Conservation (phyloP, 2,329 filamentous ascomycete genomes). For the Talaromyces sp. region DNA sequence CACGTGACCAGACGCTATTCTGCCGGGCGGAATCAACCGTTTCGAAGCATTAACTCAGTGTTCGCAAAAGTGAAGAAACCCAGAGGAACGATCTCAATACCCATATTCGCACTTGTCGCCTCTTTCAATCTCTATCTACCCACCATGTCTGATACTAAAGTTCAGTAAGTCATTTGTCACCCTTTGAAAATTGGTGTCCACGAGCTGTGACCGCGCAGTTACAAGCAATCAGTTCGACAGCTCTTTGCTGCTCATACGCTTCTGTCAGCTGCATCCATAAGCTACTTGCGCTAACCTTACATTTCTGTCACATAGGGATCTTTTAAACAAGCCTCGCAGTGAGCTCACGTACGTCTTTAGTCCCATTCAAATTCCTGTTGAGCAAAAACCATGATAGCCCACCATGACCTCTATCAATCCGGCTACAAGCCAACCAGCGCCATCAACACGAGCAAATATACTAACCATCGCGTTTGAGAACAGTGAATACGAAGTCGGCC, state of each 20-base stretch:
- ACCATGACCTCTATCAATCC: constrained; percentile 10
- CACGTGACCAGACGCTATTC: constrained; percentile 24
- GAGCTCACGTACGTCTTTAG: constrained; percentile 74
- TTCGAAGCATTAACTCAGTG: neutral
- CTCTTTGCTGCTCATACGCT: neutral
- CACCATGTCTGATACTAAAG: constrained; percentile 66
- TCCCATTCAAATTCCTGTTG: constrained; percentile 6
- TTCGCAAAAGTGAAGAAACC: constrained; percentile 14
- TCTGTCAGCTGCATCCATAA: constrained; percentile 15
- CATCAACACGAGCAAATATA: neutral
- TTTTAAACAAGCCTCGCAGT: constrained; percentile 80
- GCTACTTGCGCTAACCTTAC: constrained; percentile 28
- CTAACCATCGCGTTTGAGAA: constrained; percentile 12
- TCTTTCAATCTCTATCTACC: constrained; percentile 18
- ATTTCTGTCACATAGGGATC: constrained; percentile 58
- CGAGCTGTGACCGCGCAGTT: constrained; percentile 15
- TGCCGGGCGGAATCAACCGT: constrained; percentile 14
- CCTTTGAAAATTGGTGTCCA: constrained; percentile 3
- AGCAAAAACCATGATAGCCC: neutral
- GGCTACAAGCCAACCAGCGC: neutral
- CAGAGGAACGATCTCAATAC: neutral
- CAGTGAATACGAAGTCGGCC: constrained; percentile 86
- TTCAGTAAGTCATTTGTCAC: constrained; percentile 55
- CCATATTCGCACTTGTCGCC: neutral
- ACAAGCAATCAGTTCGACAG: constrained; percentile 20